These are phyloP conservation scores for Colletotrichum sp. DNA, from an alignment of 2,329 filamentous ascomycete genomes.

Conservation along the genomic window DNA sequence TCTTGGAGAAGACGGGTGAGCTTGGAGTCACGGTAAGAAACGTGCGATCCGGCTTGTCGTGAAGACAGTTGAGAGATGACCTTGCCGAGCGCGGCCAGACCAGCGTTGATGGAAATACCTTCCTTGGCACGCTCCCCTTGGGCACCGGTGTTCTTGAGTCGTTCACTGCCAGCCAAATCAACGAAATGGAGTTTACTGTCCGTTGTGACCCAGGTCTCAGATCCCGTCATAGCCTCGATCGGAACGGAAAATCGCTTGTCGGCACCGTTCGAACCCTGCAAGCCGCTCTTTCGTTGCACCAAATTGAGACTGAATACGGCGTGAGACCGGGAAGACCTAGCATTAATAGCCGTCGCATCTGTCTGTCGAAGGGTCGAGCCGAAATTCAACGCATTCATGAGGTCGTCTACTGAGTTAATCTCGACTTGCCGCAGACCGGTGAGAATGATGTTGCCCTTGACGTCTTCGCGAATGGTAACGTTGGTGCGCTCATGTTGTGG, in stretches of 20 bases:
- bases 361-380: constrained; percentile 95
- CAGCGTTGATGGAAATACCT: constrained; percentile 97
- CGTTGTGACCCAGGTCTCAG: constrained; percentile 77
- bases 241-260: constrained; percentile 92
- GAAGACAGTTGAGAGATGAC: constrained; percentile 98
- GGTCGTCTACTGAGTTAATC: constrained; percentile 89
- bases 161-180: constrained; percentile 94
- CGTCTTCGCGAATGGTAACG: constrained; percentile 94
- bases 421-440: constrained; percentile 88
- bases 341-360: constrained; percentile 96
- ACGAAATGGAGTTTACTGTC: constrained; percentile 99
- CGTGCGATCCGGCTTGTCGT: constrained; percentile 83
- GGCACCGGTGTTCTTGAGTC: constrained; percentile 95
- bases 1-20: constrained; percentile 94
- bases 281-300: constrained; percentile 77
- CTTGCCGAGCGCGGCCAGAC: constrained; percentile 92
- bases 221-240: constrained; percentile 76
- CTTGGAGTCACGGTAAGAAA: constrained; percentile 98
- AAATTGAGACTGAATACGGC: constrained; percentile 97
- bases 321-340: constrained; percentile 95
- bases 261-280: constrained; percentile 54
- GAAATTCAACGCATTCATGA: constrained; percentile 87
- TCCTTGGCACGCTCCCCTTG: constrained; percentile 94
- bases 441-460: constrained; percentile 91
- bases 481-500: constrained; percentile 72